These are phyloP conservation scores for Juglanconis juglandina DNA, from an alignment of 2,329 filamentous ascomycete genomes.

Conservation along the genomic window DNA sequence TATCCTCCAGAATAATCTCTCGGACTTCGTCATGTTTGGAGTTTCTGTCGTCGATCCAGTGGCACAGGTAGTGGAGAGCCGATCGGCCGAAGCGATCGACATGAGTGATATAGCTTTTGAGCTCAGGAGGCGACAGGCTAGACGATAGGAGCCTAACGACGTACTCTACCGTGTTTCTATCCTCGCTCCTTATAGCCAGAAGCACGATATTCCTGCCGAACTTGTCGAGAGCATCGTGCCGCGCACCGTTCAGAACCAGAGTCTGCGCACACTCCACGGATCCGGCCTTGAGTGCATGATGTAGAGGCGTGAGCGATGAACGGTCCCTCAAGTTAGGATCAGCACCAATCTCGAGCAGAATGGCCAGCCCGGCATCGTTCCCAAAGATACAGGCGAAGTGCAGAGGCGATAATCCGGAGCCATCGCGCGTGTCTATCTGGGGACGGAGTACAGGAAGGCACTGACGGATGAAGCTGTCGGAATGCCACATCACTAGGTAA, in stretches of 20 bases:
- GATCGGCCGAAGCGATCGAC: not conserved
- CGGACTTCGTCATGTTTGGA: too few species aligned
- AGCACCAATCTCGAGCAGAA: not conserved
- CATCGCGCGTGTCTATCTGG: not conserved
- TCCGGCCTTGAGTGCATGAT: not conserved
- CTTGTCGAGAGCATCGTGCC: not conserved
- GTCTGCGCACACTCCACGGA: not conserved
- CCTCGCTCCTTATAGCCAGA: not conserved
- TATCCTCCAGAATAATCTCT: not conserved
- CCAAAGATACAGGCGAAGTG: not conserved
- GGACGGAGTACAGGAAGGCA: not conserved
- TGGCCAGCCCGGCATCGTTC: not conserved
- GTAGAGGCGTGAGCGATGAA: not conserved
- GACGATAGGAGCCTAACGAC: not conserved
- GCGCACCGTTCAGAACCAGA: not conserved
- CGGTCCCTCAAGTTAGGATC: not conserved
- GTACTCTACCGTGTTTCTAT: not conserved
- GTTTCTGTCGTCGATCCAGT: not conserved
- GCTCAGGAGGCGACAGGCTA: not conserved
- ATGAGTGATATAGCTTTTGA: not conserved
- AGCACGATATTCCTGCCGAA: not conserved
- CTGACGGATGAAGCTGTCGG: not conserved
- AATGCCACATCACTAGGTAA: too few species aligned
- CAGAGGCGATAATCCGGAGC: not conserved
- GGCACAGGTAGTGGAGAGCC: not conserved